These are phyloP conservation scores for Rhizophagus sp. DNA, from an alignment of 192 early-diverging fungal genomes.

Conservation along the genomic window DNA sequence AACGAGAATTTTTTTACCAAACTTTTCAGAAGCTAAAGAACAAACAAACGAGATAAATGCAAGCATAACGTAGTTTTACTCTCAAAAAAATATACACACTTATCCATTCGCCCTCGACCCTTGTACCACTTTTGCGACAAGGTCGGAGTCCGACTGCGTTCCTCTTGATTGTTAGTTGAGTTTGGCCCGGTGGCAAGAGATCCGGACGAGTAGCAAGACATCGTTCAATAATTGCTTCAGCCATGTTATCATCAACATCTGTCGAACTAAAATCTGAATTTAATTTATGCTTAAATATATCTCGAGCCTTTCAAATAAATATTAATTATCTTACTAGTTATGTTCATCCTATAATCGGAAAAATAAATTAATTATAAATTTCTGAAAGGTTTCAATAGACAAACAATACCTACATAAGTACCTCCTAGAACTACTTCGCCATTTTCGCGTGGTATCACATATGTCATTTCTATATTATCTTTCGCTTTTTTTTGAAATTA, in stretches of 20 bases:
- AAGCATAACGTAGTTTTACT: slow-evolving; percentile 15
- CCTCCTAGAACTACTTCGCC: slow-evolving; percentile 76
- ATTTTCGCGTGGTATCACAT: slow-evolving; percentile 77
- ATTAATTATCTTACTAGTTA: slow-evolving; percentile 15
- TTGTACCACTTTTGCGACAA: slow-evolving; percentile 49
- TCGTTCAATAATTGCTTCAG: slow-evolving; percentile 47
- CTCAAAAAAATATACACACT: slow-evolving; percentile 31
- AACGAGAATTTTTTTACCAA: slow-evolving; percentile 34
- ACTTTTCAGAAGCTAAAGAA: background rate
- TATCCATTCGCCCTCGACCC: slow-evolving; percentile 49
- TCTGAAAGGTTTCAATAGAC: background rate
- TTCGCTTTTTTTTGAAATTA: background rate
- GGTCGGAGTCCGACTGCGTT: slow-evolving; percentile 58
- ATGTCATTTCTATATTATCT: slow-evolving; percentile 47
- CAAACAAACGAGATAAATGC: background rate
- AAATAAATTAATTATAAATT: background rate
- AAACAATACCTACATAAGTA: slow-evolving; percentile 36
- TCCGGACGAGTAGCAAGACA: slow-evolving; percentile 43
- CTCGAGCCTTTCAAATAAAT: background rate
- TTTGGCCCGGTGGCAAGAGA: slow-evolving; percentile 42
- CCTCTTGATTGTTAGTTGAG: slow-evolving; percentile 36
- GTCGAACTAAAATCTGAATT: slow-evolving; percentile 31
- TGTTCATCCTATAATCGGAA: slow-evolving; percentile 8
- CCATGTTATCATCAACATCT: slow-evolving; percentile 35
- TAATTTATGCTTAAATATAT: background rate